Percentiles rank a stretch among this genome's conserved stretches.
Evolutionary conservation across 257 asterid species (phyloP).

Genomic region (Solanum tarijense): DNA sequence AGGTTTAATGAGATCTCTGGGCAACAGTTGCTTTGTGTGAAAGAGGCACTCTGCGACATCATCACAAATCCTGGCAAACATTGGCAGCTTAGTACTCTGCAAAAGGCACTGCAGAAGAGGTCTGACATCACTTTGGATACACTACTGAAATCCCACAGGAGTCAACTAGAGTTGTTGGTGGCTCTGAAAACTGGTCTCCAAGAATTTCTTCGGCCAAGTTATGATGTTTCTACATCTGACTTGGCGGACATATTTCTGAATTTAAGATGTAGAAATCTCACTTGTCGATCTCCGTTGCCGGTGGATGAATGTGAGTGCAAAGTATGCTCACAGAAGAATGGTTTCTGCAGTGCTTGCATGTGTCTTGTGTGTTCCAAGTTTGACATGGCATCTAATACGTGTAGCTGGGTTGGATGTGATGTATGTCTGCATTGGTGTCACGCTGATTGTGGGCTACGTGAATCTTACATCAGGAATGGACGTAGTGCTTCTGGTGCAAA

Average conservation of each 20-base stretch:
- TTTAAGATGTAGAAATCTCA: constrained; percentile 68
- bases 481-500: constrained; percentile 49
- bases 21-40: constrained; percentile 40
- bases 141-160: constrained; percentile 46
- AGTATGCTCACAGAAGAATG: constrained; percentile 54
- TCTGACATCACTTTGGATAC: constrained; percentile 50
- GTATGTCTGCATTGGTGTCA: constrained; percentile 98
- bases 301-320: constrained; percentile 92
- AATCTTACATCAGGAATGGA: constrained; percentile 74
- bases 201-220: constrained; percentile 49
- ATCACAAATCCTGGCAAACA: constrained; percentile 49
- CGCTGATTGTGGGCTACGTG: constrained; percentile 86
- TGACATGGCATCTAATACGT: constrained; percentile 87
- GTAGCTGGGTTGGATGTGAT: constrained; percentile 99
- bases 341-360: constrained; percentile 95
- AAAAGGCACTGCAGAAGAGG: constrained; percentile 62
- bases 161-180: constrained; percentile 78
- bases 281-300: constrained; percentile 66
- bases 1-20: constrained; percentile 50
- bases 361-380: constrained; percentile 94
- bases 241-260: constrained; percentile 76
- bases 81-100: constrained; percentile 76
- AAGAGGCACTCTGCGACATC: constrained; percentile 63
- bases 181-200: constrained; percentile 73
- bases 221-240: constrained; percentile 41